Evolutionary conservation across 192 early-diverging fungal species (phyloP).

Genomic region (Anaeromyces robustus): DNA sequence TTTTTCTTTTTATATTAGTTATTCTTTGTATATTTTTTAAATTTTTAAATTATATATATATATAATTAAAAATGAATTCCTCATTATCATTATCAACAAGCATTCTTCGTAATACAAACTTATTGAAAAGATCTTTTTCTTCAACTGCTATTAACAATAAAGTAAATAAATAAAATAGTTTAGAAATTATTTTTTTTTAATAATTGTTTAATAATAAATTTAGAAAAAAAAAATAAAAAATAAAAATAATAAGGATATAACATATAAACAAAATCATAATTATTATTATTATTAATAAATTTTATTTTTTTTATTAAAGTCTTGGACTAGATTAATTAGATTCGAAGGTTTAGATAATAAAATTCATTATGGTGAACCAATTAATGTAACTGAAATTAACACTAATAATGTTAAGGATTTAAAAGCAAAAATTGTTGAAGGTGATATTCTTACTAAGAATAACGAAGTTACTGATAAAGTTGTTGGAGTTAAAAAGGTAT

Average conservation of each 20-base stretch:
- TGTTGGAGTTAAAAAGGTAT: conserved; percentile 22
- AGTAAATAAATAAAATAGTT: neutral
- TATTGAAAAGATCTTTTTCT: neutral
- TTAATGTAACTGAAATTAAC: neutral
- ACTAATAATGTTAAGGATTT: neutral
- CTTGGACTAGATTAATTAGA: conserved; percentile 16
- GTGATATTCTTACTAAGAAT: conserved; percentile 17
- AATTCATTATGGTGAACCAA: conserved; percentile 27
- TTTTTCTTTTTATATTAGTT: too few relatives aligned
- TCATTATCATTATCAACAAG: neutral
- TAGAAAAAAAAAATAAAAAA: too few relatives aligned
- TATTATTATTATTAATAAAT: too few relatives aligned
- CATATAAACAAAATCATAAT: too few relatives aligned
- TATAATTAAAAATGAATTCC: too few relatives aligned
- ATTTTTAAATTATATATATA: too few relatives aligned
- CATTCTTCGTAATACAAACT: neutral
- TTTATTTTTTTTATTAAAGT: too few relatives aligned
- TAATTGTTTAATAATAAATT: too few relatives aligned
- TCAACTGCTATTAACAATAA: neutral
- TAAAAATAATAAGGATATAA: too few relatives aligned
- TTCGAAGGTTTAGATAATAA: conserved; percentile 28
- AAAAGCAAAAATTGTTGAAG: conserved; percentile 22
- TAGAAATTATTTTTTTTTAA: too few relatives aligned
- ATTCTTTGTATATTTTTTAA: too few relatives aligned
- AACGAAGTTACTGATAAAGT: conserved; percentile 15